Evolutionary conservation across 345 rosid genomes (phyloP).

Genomic region (Viola odorata): DNA sequence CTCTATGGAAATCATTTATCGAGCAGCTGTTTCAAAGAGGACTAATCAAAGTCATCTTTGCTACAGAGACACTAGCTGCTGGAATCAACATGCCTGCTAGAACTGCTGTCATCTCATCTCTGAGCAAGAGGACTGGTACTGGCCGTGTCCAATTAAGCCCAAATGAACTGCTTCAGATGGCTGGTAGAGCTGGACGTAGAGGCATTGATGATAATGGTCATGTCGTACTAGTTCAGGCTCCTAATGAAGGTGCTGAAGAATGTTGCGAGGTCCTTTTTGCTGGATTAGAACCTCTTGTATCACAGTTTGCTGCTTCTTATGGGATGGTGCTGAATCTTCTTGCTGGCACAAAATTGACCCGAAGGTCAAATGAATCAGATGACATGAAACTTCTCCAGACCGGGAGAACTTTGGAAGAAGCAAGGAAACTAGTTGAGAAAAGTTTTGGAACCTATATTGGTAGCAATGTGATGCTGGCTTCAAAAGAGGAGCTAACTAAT

Average conservation of each 20-base stretch:
- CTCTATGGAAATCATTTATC: constrained; percentile 87
- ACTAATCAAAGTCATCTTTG: constrained; percentile 86
- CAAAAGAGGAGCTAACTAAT: constrained; percentile 78
- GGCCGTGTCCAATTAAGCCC: constrained; percentile 75
- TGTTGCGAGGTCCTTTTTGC: constrained; percentile 80
- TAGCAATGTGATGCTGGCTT: constrained; percentile 86
- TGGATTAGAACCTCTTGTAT: constrained; percentile 85
- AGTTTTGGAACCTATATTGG: constrained; percentile 96
- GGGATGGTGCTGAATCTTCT: constrained; percentile 97
- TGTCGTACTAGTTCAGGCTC: constrained; percentile 71
- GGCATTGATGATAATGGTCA: constrained; percentile 87
- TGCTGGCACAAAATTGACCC: constrained; percentile 68
- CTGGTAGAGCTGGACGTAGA: constrained; percentile 98
- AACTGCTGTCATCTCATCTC: constrained; percentile 83
- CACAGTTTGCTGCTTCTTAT: constrained; percentile 96
- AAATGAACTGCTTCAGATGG: constrained; percentile 91
- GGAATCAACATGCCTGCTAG: constrained; percentile 99
- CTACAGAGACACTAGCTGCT: constrained; percentile 96
- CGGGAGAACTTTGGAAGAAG: constrained; percentile 85
- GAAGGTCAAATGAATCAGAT: constrained; percentile 43
- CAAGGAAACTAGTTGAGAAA: constrained; percentile 83
- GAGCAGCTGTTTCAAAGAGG: constrained; percentile 93
- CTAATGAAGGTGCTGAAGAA: constrained; percentile 92
- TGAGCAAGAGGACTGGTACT: constrained; percentile 59
- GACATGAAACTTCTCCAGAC: constrained; percentile 46